A percentile compares a stretch with the other conserved stretches of the same genome.
Conservation (phyloP, 306 rosid species). For the Dicorynia guianensis region DNA sequence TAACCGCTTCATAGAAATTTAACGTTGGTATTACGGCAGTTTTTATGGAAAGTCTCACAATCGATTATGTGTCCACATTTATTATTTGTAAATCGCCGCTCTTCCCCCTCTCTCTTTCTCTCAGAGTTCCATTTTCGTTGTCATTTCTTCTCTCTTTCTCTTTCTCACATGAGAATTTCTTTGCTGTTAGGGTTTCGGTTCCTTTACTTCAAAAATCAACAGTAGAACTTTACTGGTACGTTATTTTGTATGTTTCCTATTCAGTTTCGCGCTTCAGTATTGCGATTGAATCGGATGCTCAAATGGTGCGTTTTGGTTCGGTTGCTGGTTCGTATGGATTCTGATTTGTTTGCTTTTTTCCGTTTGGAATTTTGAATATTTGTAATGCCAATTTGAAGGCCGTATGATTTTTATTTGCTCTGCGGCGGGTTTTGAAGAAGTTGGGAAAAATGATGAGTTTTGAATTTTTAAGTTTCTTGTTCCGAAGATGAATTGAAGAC, state of each 20-base stretch:
- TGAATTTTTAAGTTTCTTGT: slow-evolving; percentile 40
- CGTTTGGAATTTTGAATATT: slow-evolving; percentile 6
- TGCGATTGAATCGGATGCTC: slow-evolving; percentile 23
- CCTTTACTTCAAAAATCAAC: slow-evolving; percentile 75
- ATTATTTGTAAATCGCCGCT: slow-evolving; percentile 63
- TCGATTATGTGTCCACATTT: slow-evolving; percentile 64
- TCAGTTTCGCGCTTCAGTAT: slow-evolving; percentile 36
- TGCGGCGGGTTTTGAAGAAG: slow-evolving; percentile 39
- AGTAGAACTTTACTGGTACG: slow-evolving; percentile 66
- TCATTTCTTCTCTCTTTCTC: slow-evolving; percentile 43
- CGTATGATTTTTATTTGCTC: slow-evolving; percentile 2
- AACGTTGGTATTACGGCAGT: slow-evolving; percentile 63
- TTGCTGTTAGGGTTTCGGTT: slow-evolving; percentile 74
- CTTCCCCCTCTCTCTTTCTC: slow-evolving; percentile 41
- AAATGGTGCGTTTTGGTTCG: slow-evolving; percentile 25
- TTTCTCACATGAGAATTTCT: slow-evolving; percentile 37
- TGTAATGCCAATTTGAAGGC: slow-evolving; percentile 42
- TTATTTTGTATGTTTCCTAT: slow-evolving; percentile 25
- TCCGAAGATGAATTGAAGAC: slow-evolving; percentile 39
- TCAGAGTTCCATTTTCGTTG: slow-evolving; percentile 40
- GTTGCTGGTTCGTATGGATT: slow-evolving; percentile 4
- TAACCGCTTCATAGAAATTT: background rate
- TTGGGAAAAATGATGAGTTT: slow-evolving; percentile 49
- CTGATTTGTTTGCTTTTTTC: slow-evolving; percentile 12
- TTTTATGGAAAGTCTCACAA: slow-evolving; percentile 40